Base-by-base conservation (phyloP, 2,329 filamentous ascomycete genomes). In the Bipolaris zeicola region DNA sequence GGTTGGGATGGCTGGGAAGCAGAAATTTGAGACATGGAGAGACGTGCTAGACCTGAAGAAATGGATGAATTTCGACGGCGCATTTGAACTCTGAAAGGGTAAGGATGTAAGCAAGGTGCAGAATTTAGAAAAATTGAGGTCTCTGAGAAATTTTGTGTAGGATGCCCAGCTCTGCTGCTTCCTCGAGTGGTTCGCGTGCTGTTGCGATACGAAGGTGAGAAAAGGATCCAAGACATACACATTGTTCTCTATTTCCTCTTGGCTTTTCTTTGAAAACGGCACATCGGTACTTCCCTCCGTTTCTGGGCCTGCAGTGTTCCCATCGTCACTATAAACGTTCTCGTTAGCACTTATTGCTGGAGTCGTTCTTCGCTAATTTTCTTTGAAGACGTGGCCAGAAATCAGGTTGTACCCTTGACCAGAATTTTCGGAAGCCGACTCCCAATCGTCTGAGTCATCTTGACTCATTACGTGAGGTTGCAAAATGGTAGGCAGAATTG, bases 241-340 rank as follows among this genome's bases (percentile, higher is more conserved):
- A 33, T 51, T 31, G n/a, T 14, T 31, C 41, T 49, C 34, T 6
- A 59, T 44, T 37, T 57, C 48, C 7, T 57, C 57, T 14, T 36
- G 18, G 26, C 37, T 53, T 18, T 20, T 43, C n/a, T 34, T 31
- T 18, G 44, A 33, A 39, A 47, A 57, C 13, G 28, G 24, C 8
- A 22, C 28, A 4, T 39, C 26, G 13, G 18, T 7, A 28, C 24
- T 13, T 14, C 16, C 1, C 8, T 16, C 20, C 5, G 11, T 31
- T 20, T 16, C 13, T 18, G 42, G 5, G 20, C 28, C 22, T 20
- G 28, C 4, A 14, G 2, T 6, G 6, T 47, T 47, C 14, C 11
- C n/a, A 3, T 37, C 14, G 10, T 31, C 24, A 20, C 51, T 46
- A 18, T 3, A 33, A 34, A 16, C 13, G 10, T 8, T 8, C 13